Base-by-base conservation (phyloP, 2,329 filamentous ascomycete species). In the Drechslerella coelobrocha region DNA sequence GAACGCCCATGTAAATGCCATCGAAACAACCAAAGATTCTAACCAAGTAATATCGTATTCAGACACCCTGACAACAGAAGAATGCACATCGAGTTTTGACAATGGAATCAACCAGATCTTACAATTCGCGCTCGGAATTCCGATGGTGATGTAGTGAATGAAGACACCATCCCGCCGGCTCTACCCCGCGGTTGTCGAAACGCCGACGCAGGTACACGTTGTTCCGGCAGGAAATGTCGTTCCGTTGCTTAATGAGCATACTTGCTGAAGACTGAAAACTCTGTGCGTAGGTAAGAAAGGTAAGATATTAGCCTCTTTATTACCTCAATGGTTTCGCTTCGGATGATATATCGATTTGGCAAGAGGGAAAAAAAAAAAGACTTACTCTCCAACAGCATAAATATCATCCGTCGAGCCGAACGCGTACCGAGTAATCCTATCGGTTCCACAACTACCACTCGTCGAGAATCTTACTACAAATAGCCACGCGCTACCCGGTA, bases 301-400 rank as follows among this genome's bases (percentile, higher is more conserved):
- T 39, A 23, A 17, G 14, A 29, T 29, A 24, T 31, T 23, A 41
- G 19, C 5, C 24, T 23, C 7, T 19, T 21, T 6, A 14, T 7
- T 19, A 8, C 12, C 37, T 17, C 14, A 41, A 2, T 12, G 10
- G 17, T 24, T 21, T 14, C 9, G 23, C n/a, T 8, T 2, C 6
- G 19, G 21, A 9, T 24, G 24, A 7, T 50, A 51, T 2, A 43
- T 19, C n/a, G n/a, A 17, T 21, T 41, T 51, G 51, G 27, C 4
- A 27, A 27, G 19, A 8, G 41, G 10, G 14, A 2, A 23, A 27
- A n/a, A 48, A 48, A 12, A n/a, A n/a, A 56, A 27, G 57, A 69
- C 65, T 62, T 62, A 69, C 65, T 69, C 65, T 62, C 65, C 65
- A 50, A 69, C 50, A 14, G 57, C 65, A 24, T 69, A 69, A 1